Percentiles rank a stretch among this genome's conserved stretches.
Evolutionary conservation across 352 stramenopile genomes (phyloP).

Genomic region (Albugo laibachii): DNA sequence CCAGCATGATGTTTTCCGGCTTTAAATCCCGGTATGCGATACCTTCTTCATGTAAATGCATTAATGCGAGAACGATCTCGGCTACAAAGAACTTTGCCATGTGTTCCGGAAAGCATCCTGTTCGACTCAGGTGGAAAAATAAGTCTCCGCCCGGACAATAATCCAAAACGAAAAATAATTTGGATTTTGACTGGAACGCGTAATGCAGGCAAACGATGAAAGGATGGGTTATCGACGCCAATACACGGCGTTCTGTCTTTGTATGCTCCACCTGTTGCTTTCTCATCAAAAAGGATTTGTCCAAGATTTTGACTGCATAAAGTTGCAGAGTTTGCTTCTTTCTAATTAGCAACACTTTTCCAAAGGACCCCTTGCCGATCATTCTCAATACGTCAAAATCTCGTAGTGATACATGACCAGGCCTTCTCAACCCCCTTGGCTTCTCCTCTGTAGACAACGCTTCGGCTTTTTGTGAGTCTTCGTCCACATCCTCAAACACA

Average conservation of each 20-base stretch:
- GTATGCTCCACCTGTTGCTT: slow-evolving; percentile 75
- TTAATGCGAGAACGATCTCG: slow-evolving; percentile 68
- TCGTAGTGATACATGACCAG: slow-evolving; percentile 48
- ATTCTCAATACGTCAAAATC: slow-evolving; percentile 82
- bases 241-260: slow-evolving; percentile 58
- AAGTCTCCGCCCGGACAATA: slow-evolving; percentile 72
- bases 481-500: slow-evolving; percentile 45
- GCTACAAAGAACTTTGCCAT: slow-evolving; percentile 73
- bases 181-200: slow-evolving; percentile 70
- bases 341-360: slow-evolving; percentile 79
- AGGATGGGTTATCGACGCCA: slow-evolving; percentile 60
- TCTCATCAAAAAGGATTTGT: slow-evolving; percentile 55
- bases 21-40: slow-evolving; percentile 75
- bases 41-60: slow-evolving; percentile 68
- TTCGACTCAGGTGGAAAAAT: slow-evolving; percentile 61
- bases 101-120: slow-evolving; percentile 54
- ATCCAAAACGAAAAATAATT: slow-evolving; percentile 75
- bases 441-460: slow-evolving; percentile 1
- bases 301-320: slow-evolving; percentile 72
- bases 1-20: slow-evolving; percentile 75
- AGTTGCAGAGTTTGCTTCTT: slow-evolving; percentile 60
- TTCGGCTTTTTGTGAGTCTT: slow-evolving; percentile 20
- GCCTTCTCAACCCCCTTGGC: not conserved
- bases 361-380: slow-evolving; percentile 84
- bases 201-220: slow-evolving; percentile 81